Percentiles rank a stretch among this genome's conserved stretches.
phyloP scores from a whole-genome alignment of 2,329 filamentous ascomycete genomes.

The Cryphonectria japonica region DNA sequence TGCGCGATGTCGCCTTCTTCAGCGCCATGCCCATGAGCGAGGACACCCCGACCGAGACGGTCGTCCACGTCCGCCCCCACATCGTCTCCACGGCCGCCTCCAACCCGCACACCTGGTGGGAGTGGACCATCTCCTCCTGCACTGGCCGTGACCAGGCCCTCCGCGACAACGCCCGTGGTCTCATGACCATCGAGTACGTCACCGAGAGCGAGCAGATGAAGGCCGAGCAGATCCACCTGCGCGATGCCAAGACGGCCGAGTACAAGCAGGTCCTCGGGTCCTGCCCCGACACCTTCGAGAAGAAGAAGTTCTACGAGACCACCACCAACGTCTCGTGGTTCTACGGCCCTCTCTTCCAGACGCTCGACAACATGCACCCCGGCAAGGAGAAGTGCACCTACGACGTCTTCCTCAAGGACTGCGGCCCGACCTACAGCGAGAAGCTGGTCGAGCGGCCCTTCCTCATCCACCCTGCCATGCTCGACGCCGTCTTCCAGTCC shows the following conservation, averaged over 20 bases:
- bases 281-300: conserved; percentile 25
- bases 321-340: conserved; percentile 25
- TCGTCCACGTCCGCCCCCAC: conserved; percentile 23
- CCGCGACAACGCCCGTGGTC: conserved; percentile 25
- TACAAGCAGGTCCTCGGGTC: conserved; percentile 21
- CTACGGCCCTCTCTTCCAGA: conserved; percentile 55
- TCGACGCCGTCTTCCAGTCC: conserved; percentile 59
- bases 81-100: conserved; percentile 21
- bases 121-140: conserved; percentile 26
- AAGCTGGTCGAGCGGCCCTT: conserved; percentile 55
- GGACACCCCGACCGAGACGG: conserved; percentile 25
- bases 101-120: conserved; percentile 24
- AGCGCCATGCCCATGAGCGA: conserved; percentile 25
- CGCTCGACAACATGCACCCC: conserved; percentile 44
- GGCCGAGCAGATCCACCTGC: conserved; percentile 18
- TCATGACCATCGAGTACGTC: conserved; percentile 26
- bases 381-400: conserved; percentile 42
- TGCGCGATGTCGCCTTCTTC: conserved; percentile 25
- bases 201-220: conserved; percentile 26
- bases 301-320: conserved; percentile 25
- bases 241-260: conserved; percentile 19
- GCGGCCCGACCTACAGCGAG: conserved; percentile 54
- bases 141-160: conserved; percentile 22
- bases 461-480: conserved; percentile 58
- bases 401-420: conserved; percentile 51